Evolutionary conservation across 495 filamentous ascomycete species (phyloP).

Genomic region (Penicillium parvum): DNA sequence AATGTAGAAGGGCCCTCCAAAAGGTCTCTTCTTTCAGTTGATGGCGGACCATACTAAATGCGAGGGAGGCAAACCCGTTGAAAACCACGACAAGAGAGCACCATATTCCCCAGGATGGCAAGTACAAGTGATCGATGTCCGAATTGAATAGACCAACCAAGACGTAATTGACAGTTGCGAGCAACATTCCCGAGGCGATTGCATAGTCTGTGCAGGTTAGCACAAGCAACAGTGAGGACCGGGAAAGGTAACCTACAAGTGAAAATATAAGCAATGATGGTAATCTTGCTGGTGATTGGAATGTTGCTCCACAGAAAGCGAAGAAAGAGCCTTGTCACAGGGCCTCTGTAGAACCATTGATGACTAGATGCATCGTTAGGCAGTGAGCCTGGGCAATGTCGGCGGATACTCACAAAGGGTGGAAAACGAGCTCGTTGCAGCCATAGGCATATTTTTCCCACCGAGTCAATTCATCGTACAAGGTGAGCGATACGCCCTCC

Average conservation of each 20-base stretch:
- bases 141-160: conserved; percentile 64
- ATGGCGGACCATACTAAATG: conserved; percentile 6
- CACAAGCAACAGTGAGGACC: neutral
- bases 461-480: conserved; percentile 43
- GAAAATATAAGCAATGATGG: conserved; percentile 78
- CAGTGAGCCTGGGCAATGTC: neutral
- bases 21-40: conserved; percentile 4
- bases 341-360: conserved; percentile 55
- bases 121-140: conserved; percentile 69
- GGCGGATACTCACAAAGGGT: conserved; percentile 48
- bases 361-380: conserved; percentile 17
- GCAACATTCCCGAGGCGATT: conserved; percentile 34
- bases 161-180: conserved; percentile 34
- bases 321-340: conserved; percentile 72
- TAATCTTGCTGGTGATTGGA: conserved; percentile 72
- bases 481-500: conserved; percentile 43
- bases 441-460: conserved; percentile 41
- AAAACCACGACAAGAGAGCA: conserved; percentile 37
- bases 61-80: conserved; percentile 32
- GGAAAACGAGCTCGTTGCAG: conserved; percentile 42
- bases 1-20: conserved; percentile 1
- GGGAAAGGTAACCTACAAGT: conserved; percentile 42
- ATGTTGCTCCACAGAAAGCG: conserved; percentile 68
- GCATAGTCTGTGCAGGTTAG: conserved; percentile 26
- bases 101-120: conserved; percentile 58